Percentiles rank a stretch among this genome's conserved stretches.
These are phyloP conservation scores for Endoconidiophora polonica DNA, from an alignment of 2,329 filamentous ascomycete species.

Conservation along the genomic window DNA sequence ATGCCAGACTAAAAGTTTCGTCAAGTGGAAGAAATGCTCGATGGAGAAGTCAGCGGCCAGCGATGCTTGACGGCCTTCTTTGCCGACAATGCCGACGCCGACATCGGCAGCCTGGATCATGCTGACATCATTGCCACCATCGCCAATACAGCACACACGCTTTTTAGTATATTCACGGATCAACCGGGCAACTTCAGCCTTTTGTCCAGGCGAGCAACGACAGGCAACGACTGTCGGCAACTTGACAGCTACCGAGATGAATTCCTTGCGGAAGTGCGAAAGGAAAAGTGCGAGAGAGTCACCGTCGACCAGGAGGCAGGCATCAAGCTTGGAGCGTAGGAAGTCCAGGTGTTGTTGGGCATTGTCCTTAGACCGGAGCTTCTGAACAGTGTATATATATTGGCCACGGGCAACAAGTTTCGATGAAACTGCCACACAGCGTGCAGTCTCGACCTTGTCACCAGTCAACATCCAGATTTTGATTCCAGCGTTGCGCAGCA, in stretches of 20 bases:
- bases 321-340: conserved; percentile 70
- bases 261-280: conserved; percentile 63
- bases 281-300: conserved; percentile 77
- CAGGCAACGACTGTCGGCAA: conserved; percentile 90
- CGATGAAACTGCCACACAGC: conserved; percentile 87
- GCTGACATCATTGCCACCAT: conserved; percentile 93
- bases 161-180: conserved; percentile 89
- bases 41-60: conserved; percentile 94
- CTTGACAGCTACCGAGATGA: conserved; percentile 73
- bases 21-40: conserved; percentile 84
- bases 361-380: conserved; percentile 65
- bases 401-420: conserved; percentile 88
- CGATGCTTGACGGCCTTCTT: conserved; percentile 88
- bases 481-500: conserved; percentile 90
- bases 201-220: conserved; percentile 91
- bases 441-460: conserved; percentile 94
- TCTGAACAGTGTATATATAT: conserved; percentile 85
- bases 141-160: conserved; percentile 91
- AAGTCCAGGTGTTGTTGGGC: conserved; percentile 83
- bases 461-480: conserved; percentile 99
- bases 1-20: conserved; percentile 97
- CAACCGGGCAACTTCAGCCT: conserved; percentile 79
- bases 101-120: conserved; percentile 99
- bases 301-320: conserved; percentile 83
- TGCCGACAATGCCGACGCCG: conserved; percentile 93